Conservation (phyloP, 176 grass and related monocot species). For the Alopecurus myosuroides region DNA sequence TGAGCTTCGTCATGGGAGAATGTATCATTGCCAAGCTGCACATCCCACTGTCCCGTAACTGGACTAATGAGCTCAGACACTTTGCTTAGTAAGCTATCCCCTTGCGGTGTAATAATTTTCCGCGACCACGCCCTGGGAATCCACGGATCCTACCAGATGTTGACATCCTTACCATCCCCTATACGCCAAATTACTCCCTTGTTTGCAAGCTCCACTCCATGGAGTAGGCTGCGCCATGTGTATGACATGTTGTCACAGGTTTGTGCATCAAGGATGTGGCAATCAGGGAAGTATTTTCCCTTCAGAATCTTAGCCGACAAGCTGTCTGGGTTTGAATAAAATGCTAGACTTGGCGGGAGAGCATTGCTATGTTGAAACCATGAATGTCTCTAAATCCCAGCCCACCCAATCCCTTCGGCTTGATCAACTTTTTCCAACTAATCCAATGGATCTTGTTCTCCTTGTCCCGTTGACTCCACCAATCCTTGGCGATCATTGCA, state of each 20-base stretch:
- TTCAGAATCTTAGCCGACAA: neutral
- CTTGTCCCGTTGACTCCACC: neutral
- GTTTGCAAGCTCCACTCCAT: neutral
- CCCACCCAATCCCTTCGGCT: neutral
- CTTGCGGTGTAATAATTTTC: too few species aligned
- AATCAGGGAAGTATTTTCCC: neutral
- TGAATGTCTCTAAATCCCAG: neutral
- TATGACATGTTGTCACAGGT: neutral
- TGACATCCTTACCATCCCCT: rapidly evolving
- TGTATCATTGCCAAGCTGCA: rapidly evolving
- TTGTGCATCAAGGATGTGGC: neutral
- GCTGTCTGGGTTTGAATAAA: neutral
- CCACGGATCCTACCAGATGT: neutral
- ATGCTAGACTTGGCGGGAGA: neutral
- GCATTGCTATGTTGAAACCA: neutral
- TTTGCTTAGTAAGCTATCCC: neutral
- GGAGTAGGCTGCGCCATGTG: neutral
- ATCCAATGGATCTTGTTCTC: neutral
- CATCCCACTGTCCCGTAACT: neutral
- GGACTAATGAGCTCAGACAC: neutral
- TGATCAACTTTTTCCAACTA: neutral
- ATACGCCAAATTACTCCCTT: neutral
- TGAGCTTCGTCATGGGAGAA: neutral
- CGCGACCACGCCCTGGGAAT: neutral
- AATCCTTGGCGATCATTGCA: neutral